Conservation (phyloP, 2,329 filamentous ascomycete species). For the Botrytis paeoniae region DNA sequence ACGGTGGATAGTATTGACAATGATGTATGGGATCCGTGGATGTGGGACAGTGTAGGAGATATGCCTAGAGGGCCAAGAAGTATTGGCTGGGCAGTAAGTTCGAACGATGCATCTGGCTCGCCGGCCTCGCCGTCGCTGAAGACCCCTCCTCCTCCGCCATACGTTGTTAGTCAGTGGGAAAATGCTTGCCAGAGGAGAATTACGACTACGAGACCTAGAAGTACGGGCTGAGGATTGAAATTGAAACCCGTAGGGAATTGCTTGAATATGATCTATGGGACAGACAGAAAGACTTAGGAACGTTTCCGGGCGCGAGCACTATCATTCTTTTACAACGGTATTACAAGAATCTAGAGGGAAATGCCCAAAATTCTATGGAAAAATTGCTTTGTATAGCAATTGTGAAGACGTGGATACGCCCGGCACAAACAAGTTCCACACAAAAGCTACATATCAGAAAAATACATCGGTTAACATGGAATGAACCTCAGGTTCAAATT, state of each 20-base stretch:
- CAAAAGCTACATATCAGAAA: neutral
- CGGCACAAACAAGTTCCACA: too few relatives aligned
- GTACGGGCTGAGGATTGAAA: constrained; percentile 21
- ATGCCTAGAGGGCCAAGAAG: constrained; percentile 32
- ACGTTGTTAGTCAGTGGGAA: constrained; percentile 36
- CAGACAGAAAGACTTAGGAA: neutral
- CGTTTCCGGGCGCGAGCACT: too few relatives aligned
- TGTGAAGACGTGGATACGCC: neutral
- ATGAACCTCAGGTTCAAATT: neutral
- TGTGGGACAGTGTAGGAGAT: constrained; percentile 31
- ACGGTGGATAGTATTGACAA: constrained; percentile 35
- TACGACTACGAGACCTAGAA: constrained; percentile 24
- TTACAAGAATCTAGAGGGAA: neutral
- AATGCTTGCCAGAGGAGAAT: constrained; percentile 17
- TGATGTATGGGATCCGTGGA: constrained; percentile 34
- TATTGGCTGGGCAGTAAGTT: constrained; percentile 36
- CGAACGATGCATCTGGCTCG: constrained; percentile 23
- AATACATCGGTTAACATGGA: neutral
- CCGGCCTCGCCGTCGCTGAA: constrained; percentile 6
- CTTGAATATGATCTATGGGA: neutral
- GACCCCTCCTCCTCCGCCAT: constrained; percentile 27
- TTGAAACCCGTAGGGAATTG: neutral
- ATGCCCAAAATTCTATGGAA: neutral
- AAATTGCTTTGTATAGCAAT: neutral
- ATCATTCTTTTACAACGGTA: neutral